phyloP scores from a whole-genome alignment of 73 alveolate genomes.

The Tetrahymena borealis region DNA sequence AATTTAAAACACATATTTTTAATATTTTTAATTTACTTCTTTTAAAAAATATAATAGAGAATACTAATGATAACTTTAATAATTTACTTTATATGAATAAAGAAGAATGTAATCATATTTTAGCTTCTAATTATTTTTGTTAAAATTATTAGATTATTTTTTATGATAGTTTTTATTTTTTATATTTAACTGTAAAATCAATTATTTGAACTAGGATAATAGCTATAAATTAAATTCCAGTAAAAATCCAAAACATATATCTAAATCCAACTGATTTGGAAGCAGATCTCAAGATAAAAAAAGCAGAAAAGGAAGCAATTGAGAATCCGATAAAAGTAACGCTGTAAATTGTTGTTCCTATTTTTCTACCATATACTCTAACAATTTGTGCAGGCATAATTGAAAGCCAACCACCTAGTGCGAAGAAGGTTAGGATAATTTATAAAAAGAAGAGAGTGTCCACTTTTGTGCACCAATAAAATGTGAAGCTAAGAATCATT shows the following conservation, averaged over 20 bases:
- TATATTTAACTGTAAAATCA: neutral
- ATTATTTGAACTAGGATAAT: neutral
- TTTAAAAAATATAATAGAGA: no score
- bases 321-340: neutral
- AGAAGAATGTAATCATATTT: no score
- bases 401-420: neutral
- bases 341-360: neutral
- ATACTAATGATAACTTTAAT: no score
- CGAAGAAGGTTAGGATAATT: neutral
- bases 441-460: neutral
- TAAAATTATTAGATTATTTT: neutral
- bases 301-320: neutral
- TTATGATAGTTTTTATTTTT: neutral
- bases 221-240: neutral
- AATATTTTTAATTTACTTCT: no score
- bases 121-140: neutral
- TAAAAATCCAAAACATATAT: neutral
- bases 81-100: no score
- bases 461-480: neutral
- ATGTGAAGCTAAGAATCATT: neutral
- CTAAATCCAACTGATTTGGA: neutral
- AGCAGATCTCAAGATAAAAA: neutral
- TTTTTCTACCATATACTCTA: neutral
- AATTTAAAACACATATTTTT: no score
- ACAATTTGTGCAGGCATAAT: neutral